Evolutionary conservation across 192 early-diverging fungal genomes (phyloP).

Genomic region (Entomortierella lignicola): DNA sequence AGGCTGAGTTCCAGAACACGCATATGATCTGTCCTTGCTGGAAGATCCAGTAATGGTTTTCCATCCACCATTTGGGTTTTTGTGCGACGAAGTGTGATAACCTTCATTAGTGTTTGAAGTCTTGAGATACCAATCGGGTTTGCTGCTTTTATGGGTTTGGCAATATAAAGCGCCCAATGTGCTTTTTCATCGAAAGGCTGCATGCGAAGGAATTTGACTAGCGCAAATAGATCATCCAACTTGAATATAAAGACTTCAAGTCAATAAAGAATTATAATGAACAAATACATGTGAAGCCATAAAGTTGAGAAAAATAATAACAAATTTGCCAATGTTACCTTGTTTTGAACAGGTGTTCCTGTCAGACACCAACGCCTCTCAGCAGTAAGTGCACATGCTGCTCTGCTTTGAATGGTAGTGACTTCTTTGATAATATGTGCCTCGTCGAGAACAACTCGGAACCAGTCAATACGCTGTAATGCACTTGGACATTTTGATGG

Average conservation of each 20-base stretch:
- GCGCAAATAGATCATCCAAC: constrained; percentile 88
- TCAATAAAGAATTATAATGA: background rate
- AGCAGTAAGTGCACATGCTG: constrained; percentile 74
- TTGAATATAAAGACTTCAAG: constrained; percentile 25
- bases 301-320: background rate
- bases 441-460: constrained; percentile 92
- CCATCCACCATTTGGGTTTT: constrained; percentile 82
- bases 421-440: constrained; percentile 93
- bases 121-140: constrained; percentile 49
- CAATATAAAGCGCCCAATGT: constrained; percentile 54
- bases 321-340: constrained; percentile 15
- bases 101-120: constrained; percentile 80
- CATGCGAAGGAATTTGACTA: constrained; percentile 84
- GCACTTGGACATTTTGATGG: constrained; percentile 31
- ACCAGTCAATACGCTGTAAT: constrained; percentile 80
- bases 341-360: constrained; percentile 86
- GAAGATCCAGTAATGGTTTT: constrained; percentile 81
- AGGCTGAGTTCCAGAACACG: constrained; percentile 70
- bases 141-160: constrained; percentile 52
- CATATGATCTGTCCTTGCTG: constrained; percentile 69
- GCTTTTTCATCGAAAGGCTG: constrained; percentile 54
- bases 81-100: constrained; percentile 86
- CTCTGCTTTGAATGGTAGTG: constrained; percentile 78
- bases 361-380: constrained; percentile 90
- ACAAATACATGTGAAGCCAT: too few species aligned